Evolutionary conservation across 352 stramenopile genomes (phyloP), one percentile per base, ranked within the genome.

Genomic region (Phytophthora chlamydospora): DNA sequence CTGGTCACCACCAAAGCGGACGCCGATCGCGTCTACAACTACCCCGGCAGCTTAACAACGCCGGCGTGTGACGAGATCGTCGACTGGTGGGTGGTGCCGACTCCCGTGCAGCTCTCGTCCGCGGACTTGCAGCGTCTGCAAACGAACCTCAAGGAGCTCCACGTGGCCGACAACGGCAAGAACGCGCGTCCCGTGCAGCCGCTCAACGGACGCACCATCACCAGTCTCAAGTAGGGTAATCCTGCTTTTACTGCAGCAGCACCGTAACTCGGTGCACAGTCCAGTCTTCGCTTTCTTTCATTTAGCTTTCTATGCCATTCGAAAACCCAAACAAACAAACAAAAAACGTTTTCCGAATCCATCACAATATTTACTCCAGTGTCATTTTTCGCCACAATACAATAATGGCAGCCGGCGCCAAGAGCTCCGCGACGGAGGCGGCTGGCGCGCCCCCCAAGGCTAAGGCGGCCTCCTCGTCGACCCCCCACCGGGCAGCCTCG

Each of bases 1-100:
- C 45, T 76, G 7, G 38, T 70, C 24, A 50, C 52, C 40, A 60
- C 24, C 7, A 67, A 47, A 12, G 48, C 27, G 24, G 17, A 66
- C 42, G 39, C 39, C 4, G 49, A 66, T 16, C 58, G 44, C 10
- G 39, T 71, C 8, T 79, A 70, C 51, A 88, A 88, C 71, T 88
- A 88, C 62, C 46, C 73, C 2, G 78, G 75, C 11, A 85, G 75
- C 17, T 68, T 85, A 39, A 88, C 75, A 10, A 82, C 75, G 2
- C 78, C 78, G 6, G 46, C 60, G 10, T 88, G 78, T 45, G 45
- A 56, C 17, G 78, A 88, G 57, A 71, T 69, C 19, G 75, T 83
- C n/a, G 68, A 83, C 53, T 85, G 76, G 78, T 88, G 75, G 73
- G 71, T 88, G 33, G 44, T 88, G 32, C 56, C 70, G 39, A 72